These are phyloP conservation scores for Kwoniella shandongensis DNA, from an alignment of 768 basidiomycete species.

Conservation along the genomic window DNA sequence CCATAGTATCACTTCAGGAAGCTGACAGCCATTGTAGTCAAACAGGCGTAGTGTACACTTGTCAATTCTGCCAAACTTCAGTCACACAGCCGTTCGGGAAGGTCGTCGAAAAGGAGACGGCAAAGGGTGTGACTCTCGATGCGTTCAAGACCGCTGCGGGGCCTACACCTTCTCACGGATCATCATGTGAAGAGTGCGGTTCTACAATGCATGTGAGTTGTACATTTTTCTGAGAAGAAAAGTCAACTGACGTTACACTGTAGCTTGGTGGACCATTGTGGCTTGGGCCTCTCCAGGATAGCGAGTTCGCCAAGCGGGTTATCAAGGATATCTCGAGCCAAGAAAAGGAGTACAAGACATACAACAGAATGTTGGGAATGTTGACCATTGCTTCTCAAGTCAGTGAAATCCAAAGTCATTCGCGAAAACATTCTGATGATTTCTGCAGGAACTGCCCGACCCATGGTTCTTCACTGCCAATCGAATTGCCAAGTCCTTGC, in stretches of 20 bases:
- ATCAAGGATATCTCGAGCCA: slow-evolving; percentile 69
- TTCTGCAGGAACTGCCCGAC: slow-evolving; percentile 33
- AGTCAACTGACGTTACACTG: not conserved
- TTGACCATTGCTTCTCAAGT: slow-evolving; percentile 85
- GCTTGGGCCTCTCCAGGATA: slow-evolving; percentile 82
- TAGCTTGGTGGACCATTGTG: too few species aligned
- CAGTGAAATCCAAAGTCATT: slow-evolving; percentile 31
- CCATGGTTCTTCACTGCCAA: slow-evolving; percentile 48
- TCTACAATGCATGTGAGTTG: slow-evolving; percentile 70
- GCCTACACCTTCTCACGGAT: slow-evolving; percentile 59
- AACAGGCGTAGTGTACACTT: slow-evolving; percentile 80
- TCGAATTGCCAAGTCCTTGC: slow-evolving; percentile 28
- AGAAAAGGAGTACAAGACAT: slow-evolving; percentile 70
- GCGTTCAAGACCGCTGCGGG: slow-evolving; percentile 72
- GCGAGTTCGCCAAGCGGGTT: slow-evolving; percentile 70
- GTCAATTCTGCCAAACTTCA: slow-evolving; percentile 75
- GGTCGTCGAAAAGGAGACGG: slow-evolving; percentile 64
- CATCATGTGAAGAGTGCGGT: slow-evolving; percentile 79
- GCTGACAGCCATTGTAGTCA: slow-evolving; percentile 60
- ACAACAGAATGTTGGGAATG: slow-evolving; percentile 90
- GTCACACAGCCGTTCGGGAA: slow-evolving; percentile 84
- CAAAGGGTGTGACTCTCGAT: slow-evolving; percentile 62
- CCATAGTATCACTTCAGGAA: not conserved
- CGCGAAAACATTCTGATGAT: not conserved
- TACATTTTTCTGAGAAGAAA: not conserved